Conservation (phyloP, 345 rosid genomes). For the Moricandia arvensis region DNA sequence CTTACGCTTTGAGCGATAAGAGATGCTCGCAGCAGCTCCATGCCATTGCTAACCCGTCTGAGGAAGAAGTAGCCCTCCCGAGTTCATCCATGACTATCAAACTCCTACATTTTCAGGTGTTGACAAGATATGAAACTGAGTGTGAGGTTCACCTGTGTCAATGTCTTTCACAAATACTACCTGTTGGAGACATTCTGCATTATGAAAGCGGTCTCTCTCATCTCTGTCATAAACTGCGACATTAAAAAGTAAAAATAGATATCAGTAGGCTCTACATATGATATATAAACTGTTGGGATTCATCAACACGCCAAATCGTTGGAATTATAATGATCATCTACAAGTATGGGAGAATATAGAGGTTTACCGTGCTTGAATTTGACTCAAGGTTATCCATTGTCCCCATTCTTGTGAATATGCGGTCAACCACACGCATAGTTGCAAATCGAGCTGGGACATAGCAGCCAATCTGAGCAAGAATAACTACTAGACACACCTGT, state of each 20-base stretch:
- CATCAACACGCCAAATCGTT: slow-evolving; percentile 19
- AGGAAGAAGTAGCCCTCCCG: slow-evolving; percentile 96
- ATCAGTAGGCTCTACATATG: not conserved
- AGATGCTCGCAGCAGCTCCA: slow-evolving; percentile 98
- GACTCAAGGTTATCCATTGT: slow-evolving; percentile 82
- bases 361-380: slow-evolving; percentile 85
- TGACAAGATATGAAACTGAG: not conserved
- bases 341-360: slow-evolving; percentile 12
- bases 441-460: slow-evolving; percentile 90
- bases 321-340: slow-evolving; percentile 1
- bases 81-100: slow-evolving; percentile 93
- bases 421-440: slow-evolving; percentile 80
- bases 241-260: slow-evolving; percentile 13
- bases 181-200: slow-evolving; percentile 87
- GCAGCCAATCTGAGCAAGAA: slow-evolving; percentile 96
- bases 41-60: slow-evolving; percentile 91
- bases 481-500: slow-evolving; percentile 86
- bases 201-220: slow-evolving; percentile 96
- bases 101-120: slow-evolving; percentile 51
- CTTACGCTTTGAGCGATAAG: slow-evolving; percentile 75
- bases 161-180: slow-evolving; percentile 40
- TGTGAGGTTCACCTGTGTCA: not conserved
- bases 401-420: slow-evolving; percentile 97
- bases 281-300: not conserved
- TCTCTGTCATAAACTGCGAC: slow-evolving; percentile 96